Evolutionary conservation across 169 alveolate species (phyloP).

Genomic region (Miamiensis avidus): DNA sequence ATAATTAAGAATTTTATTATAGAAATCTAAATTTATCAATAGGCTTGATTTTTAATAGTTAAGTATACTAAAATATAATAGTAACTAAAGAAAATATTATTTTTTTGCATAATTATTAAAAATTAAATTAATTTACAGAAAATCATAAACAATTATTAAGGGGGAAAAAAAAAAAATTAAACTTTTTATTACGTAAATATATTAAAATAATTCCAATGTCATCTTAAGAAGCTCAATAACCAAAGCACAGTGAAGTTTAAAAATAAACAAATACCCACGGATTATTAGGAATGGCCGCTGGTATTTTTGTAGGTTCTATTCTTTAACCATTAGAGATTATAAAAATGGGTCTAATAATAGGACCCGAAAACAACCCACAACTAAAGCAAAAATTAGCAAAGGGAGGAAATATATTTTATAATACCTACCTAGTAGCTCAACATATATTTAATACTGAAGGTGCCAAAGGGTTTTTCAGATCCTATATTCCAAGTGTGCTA

Average conservation of each 20-base stretch:
- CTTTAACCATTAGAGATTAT: conserved; percentile 43
- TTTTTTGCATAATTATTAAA: too few relatives aligned
- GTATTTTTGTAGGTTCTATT: conserved; percentile 2
- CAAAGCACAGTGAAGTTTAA: not conserved
- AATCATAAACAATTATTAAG: too few relatives aligned
- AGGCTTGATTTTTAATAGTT: too few relatives aligned
- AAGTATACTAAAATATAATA: too few relatives aligned
- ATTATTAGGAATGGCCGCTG: not conserved
- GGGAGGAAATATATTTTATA: not conserved
- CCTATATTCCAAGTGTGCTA: not conserved
- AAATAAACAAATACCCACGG: conserved; percentile 8
- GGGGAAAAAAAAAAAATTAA: too few relatives aligned
- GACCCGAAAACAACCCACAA: not conserved
- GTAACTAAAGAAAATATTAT: too few relatives aligned
- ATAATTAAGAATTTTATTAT: too few relatives aligned
- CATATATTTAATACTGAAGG: conserved; percentile 23
- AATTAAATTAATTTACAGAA: too few relatives aligned
- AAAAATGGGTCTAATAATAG: conserved; percentile 29
- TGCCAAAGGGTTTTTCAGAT: conserved; percentile 1
- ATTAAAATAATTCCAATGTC: too few relatives aligned
- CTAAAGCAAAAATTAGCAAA: not conserved
- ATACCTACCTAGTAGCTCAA: not conserved
- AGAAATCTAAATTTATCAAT: too few relatives aligned
- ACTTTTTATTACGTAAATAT: too few relatives aligned
- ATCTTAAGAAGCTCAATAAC: not conserved